These are phyloP conservation scores for Calonectria hawksworthii DNA, from an alignment of 2,329 filamentous ascomycete species.

Conservation along the genomic window DNA sequence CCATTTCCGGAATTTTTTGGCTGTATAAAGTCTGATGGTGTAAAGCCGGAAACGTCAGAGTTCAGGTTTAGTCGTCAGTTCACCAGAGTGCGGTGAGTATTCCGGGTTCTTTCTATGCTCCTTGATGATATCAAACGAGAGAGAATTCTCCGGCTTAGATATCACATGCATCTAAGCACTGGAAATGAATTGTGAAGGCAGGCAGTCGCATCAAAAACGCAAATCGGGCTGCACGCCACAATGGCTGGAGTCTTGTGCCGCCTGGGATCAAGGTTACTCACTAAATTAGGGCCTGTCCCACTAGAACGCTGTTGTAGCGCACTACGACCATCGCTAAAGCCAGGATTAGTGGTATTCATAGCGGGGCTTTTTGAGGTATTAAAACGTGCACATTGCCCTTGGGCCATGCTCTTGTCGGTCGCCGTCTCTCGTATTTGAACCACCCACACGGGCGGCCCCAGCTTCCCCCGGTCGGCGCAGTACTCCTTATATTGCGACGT, in stretches of 20 bases:
- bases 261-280: neutral
- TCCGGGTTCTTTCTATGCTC: neutral
- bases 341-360: neutral
- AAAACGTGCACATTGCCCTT: neutral
- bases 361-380: neutral
- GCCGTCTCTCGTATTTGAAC: too few species aligned
- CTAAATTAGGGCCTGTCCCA: slow-evolving; percentile 1
- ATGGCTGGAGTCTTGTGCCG: neutral
- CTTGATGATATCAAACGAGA: neutral
- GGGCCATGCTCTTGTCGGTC: neutral
- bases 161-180: neutral
- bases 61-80: neutral
- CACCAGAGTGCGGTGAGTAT: neutral
- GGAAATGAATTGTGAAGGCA: neutral
- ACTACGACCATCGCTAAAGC: neutral
- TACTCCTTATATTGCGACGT: neutral
- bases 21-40: neutral
- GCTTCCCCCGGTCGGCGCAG: too few species aligned
- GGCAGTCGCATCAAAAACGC: neutral
- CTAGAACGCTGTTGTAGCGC: neutral
- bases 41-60: neutral
- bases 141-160: neutral
- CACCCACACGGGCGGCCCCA: neutral
- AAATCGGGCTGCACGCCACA: too few species aligned
- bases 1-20: neutral